These are phyloP conservation scores for Dictyostelium discoideum DNA, from an alignment of 78 protist genomes.

Conservation along the genomic window dicty_2.7 NC_007090.3:2537501-2538000, in stretches of 20 bases:
- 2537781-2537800: background rate
- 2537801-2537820: background rate
- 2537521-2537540: background rate
- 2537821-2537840: background rate
- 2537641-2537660: slow-evolving; percentile 42
- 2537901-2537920: slow-evolving; percentile 11
- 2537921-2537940: slow-evolving; percentile 14
- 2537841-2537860: slow-evolving; percentile 17
- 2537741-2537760: background rate
- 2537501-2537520: background rate
- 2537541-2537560: slow-evolving; percentile 13
- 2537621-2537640: background rate
- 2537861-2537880: background rate
- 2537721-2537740: slow-evolving; percentile 59
- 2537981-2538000: background rate
- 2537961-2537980: background rate
- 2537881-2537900: slow-evolving; percentile 1
- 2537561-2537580: background rate
- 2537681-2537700: background rate
- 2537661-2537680: slow-evolving; percentile 16
- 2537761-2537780: background rate
- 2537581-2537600: background rate
- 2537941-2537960: slow-evolving; percentile 4
- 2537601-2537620: background rate
- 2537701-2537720: slow-evolving; percentile 54